These are phyloP conservation scores for Saccharomyces hybrid DNA, from an alignment of 1,139 yeast species.

Conservation along the genomic window DNA sequence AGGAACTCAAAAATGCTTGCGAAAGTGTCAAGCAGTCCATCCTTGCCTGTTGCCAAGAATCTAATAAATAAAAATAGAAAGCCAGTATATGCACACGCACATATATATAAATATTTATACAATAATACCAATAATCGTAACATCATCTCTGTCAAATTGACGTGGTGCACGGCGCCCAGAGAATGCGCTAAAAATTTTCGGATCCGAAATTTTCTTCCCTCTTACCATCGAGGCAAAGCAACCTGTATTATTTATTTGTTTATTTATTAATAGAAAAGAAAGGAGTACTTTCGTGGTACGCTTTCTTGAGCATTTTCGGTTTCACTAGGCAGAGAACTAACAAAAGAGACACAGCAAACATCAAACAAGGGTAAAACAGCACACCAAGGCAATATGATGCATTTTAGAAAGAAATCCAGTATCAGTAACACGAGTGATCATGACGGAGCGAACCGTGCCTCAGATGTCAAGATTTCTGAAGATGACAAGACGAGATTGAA, in stretches of 20 bases:
- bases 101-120: constrained; percentile 3
- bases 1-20: constrained; percentile 41
- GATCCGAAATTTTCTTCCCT: neutral
- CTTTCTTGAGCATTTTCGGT: neutral
- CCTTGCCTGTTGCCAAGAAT: constrained; percentile 11
- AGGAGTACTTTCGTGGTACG: neutral
- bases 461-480: constrained; percentile 34
- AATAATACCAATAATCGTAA: neutral
- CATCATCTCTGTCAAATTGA: neutral
- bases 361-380: neutral
- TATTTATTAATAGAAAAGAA: neutral
- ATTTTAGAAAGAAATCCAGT: constrained; percentile 26
- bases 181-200: neutral
- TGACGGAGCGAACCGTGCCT: constrained; percentile 7
- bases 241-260: neutral
- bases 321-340: neutral
- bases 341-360: neutral
- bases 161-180: neutral
- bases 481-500: constrained; percentile 44
- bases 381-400: constrained; percentile 18
- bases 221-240: neutral
- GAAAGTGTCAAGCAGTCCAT: constrained; percentile 14
- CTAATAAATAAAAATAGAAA: neutral
- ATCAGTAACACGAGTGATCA: constrained; percentile 9
- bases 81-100: neutral